phyloP scores from a whole-genome alignment of 2,329 filamentous ascomycete species.

The Leptographium galeiforme region DNA sequence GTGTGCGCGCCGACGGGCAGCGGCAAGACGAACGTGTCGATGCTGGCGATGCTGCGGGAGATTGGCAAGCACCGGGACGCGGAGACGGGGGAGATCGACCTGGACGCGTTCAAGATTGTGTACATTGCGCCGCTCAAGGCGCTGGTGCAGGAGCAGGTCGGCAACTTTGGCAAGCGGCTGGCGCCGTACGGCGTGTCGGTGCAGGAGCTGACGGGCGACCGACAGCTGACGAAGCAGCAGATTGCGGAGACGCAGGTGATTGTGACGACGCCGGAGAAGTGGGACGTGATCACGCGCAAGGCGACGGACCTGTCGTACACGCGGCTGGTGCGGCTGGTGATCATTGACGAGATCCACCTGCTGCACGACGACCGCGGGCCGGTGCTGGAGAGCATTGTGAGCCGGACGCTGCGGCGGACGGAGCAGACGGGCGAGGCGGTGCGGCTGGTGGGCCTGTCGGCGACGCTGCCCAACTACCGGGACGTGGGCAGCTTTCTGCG shows the following conservation, averaged over 20 bases:
- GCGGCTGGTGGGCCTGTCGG: conserved; percentile 81
- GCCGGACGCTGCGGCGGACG: conserved; percentile 79
- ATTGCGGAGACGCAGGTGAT: conserved; percentile 97
- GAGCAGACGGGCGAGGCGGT: conserved; percentile 93
- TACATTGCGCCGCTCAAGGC: conserved; percentile 96
- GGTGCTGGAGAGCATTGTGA: conserved; percentile 92
- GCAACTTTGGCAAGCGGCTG: conserved; percentile 86
- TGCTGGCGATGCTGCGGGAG: conserved; percentile 91
- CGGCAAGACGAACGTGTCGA: conserved; percentile 96
- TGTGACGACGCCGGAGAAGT: conserved; percentile 96
- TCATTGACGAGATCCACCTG: conserved; percentile 96
- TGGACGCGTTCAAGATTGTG: conserved; percentile 96
- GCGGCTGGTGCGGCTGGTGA: conserved; percentile 86
- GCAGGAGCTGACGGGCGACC: conserved; percentile 91
- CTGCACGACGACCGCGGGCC: conserved; percentile 95
- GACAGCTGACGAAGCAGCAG: conserved; percentile 96
- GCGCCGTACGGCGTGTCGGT: conserved; percentile 86
- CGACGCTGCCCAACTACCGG: conserved; percentile 89
- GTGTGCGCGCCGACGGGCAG: conserved; percentile 95
- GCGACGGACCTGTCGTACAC: conserved; percentile 95
- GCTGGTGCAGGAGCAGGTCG: conserved; percentile 92
- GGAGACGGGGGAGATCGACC: conserved; percentile 80
- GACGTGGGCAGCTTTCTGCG: conserved; percentile 94
- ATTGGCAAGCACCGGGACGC: conserved; percentile 90
- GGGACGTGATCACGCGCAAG: conserved; percentile 97